Conservation (phyloP, 495 filamentous ascomycete species). For the Aspergillus heteromorphus region DNA sequence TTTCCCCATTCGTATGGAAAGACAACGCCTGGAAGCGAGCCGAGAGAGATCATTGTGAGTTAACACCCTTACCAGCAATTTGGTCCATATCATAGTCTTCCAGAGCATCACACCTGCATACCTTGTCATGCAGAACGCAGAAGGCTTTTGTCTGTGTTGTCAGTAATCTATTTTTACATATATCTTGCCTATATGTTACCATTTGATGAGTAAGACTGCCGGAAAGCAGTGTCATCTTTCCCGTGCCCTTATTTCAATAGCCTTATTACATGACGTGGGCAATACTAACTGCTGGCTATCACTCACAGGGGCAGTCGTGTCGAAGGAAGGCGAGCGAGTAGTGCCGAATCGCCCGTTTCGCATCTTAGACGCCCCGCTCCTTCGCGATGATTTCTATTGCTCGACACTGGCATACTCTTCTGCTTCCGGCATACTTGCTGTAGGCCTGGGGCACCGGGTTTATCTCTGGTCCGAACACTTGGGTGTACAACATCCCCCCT, state of each 20-base stretch:
- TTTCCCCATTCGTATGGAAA: slow-evolving; percentile 47
- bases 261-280: neutral
- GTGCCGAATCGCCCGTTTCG: slow-evolving; percentile 74
- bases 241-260: neutral
- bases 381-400: slow-evolving; percentile 95
- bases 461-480: slow-evolving; percentile 83
- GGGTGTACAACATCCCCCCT: slow-evolving; percentile 45
- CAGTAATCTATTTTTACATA: neutral
- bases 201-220: neutral
- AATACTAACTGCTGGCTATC: neutral
- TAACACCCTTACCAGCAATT: neutral
- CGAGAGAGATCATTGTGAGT: slow-evolving; percentile 46
- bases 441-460: slow-evolving; percentile 74
- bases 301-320: slow-evolving; percentile 19
- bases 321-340: slow-evolving; percentile 13
- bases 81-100: neutral
- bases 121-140: neutral
- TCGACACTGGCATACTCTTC: slow-evolving; percentile 81
- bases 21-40: slow-evolving; percentile 55
- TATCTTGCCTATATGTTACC: neutral
- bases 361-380: slow-evolving; percentile 80
- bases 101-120: no score
- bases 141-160: neutral
- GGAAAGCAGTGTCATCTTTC: neutral
- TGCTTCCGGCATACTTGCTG: slow-evolving; percentile 68